Percentiles rank a stretch among this genome's conserved stretches.
Evolutionary conservation across 495 filamentous ascomycete species (phyloP).

Genomic region (Jackrogersella multiformis): DNA sequence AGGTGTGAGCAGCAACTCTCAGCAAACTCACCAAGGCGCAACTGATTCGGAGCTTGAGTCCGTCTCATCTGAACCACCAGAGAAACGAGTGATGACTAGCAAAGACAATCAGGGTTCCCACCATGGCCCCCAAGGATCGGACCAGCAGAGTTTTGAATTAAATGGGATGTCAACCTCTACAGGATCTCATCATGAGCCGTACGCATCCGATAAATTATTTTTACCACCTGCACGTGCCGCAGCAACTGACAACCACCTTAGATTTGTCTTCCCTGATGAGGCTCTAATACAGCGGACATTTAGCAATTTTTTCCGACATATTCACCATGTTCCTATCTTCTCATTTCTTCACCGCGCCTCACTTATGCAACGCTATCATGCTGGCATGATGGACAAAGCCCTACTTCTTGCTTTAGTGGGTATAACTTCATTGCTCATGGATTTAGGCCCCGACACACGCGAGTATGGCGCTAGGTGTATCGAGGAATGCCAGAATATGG

Average conservation of each 20-base stretch:
- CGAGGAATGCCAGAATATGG: slow-evolving; percentile 55
- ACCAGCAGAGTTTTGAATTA: slow-evolving; percentile 27
- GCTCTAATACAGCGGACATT: slow-evolving; percentile 54
- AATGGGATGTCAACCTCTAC: slow-evolving; percentile 21
- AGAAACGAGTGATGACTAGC: slow-evolving; percentile 45
- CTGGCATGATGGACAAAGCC: slow-evolving; percentile 57
- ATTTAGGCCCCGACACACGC: slow-evolving; percentile 53
- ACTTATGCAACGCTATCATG: slow-evolving; percentile 61
- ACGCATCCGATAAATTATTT: slow-evolving; percentile 23
- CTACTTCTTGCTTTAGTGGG: slow-evolving; percentile 59
- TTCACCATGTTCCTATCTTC: slow-evolving; percentile 62
- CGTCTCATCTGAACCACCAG: slow-evolving; percentile 46
- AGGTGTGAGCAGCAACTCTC: slow-evolving; percentile 25
- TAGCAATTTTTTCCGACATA: slow-evolving; percentile 59
- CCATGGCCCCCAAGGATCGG: slow-evolving; percentile 32
- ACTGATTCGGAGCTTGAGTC: slow-evolving; percentile 47
- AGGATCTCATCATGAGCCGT: slow-evolving; percentile 38
- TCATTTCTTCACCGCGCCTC: slow-evolving; percentile 61
- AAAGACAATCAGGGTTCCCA: slow-evolving; percentile 45
- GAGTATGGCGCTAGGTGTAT: slow-evolving; percentile 58
- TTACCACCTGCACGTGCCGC: not conserved
- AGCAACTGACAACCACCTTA: slow-evolving; percentile 37
- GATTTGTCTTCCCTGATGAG: slow-evolving; percentile 50
- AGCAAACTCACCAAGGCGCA: slow-evolving; percentile 35
- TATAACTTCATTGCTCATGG: slow-evolving; percentile 56